Base-by-base conservation (phyloP, 179 eudicot species). In the Silene vulgaris region DNA sequence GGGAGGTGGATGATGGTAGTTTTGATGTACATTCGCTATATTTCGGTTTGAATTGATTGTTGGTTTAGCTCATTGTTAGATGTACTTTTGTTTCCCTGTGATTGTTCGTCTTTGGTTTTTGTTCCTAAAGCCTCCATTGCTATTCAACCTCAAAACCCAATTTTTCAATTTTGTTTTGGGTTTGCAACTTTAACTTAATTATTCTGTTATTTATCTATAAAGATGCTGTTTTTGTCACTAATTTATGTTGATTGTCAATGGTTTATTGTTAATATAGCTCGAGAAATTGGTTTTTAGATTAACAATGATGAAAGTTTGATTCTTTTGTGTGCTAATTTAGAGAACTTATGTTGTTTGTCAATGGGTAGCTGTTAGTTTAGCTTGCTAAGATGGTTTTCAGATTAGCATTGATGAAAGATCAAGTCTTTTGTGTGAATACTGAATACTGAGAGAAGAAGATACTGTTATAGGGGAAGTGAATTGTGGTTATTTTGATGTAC, bases 41-140 rank as follows among this genome's bases (percentile, higher is more conserved):
- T 28, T 65, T 29, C 12, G 17, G 45, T 29, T 29, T 29, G 43
- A 65, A 17, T 65, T 16, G 16, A 1, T 19, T 68, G 1, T 35
- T 11, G 19, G 45, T 9, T 37, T 20, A 60, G 76, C 56, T 73
- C 40, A 5, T 35, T 35, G 40, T 35, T 5, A 35, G 40, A 35
- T 35, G 40, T 35, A 35, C 7, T 35, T 35, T 35, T 35, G 40
- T 35, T 35, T 35, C 40, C 40, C 40, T 35, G 40, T 35, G 40
- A 35, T 35, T 35, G 40, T 35, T 35, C 40, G 40, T 35, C 40
- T 60, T 60, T 60, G 65, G 11, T 20, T 61, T 62, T 77, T 74
- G 77, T 84, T 17, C 76, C 85, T 1, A 84, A 82, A 84, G 89
- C 91, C 48, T 89, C 97, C 16, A 69, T 91, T 65, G 92, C 94